phyloP scores from a whole-genome alignment of 352 stramenopile species.

The Globisporangium megalacanthum region DNA sequence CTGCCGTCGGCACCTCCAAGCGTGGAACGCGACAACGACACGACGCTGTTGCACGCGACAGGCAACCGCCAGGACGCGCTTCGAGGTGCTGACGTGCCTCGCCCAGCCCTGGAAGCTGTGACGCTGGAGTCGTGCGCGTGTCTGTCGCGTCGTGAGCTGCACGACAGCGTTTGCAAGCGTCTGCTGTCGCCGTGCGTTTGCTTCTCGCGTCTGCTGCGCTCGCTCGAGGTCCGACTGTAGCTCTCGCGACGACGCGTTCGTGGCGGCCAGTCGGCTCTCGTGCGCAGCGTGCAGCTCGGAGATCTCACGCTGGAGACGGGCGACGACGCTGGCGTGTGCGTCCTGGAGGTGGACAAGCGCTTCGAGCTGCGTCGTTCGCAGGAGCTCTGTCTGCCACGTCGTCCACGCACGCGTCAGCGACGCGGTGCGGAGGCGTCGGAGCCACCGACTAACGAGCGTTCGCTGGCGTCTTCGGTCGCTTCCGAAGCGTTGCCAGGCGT shows the following conservation, averaged over 20 bases:
- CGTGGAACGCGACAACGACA: neutral
- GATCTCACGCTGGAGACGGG: conserved; percentile 5
- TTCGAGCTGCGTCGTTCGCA: conserved; percentile 4
- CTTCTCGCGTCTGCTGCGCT: neutral
- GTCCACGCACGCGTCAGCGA: conserved; percentile 7
- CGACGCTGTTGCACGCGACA: neutral
- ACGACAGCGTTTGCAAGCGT: neutral
- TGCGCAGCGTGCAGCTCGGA: neutral
- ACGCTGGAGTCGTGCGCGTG: neutral
- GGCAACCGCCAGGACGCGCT: neutral
- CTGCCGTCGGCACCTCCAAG: neutral
- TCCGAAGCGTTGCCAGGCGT: conserved; percentile 20
- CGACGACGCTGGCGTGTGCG: neutral
- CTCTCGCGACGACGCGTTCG: neutral
- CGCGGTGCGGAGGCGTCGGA: neutral
- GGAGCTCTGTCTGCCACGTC: conserved; percentile 5
- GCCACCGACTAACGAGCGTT: conserved; percentile 21
- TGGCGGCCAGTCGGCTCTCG: neutral
- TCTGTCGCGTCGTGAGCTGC: neutral
- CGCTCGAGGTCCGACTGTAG: neutral
- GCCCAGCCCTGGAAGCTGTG: conserved; percentile 3
- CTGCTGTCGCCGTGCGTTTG: neutral
- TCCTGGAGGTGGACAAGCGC: neutral
- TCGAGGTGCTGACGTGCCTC: neutral
- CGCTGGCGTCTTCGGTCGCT: conserved; percentile 14